These are phyloP conservation scores for Coprinopsis marcescibilis DNA, from an alignment of 768 basidiomycete genomes.

Conservation along the genomic window DNA sequence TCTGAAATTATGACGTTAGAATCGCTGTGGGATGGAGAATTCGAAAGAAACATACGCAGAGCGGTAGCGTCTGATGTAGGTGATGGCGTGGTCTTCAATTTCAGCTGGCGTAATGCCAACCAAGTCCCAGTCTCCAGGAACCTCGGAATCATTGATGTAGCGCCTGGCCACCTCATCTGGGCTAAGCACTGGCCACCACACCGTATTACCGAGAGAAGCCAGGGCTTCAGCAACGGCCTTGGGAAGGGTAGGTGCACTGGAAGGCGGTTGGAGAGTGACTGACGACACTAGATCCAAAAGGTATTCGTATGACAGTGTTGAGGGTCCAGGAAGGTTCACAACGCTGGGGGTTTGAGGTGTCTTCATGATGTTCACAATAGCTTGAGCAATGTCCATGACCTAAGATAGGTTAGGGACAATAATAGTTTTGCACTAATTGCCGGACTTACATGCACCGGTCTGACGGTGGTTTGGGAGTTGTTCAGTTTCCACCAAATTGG, in stretches of 20 bases:
- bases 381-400: slow-evolving; percentile 94
- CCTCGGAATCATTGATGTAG: slow-evolving; percentile 76
- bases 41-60: slow-evolving; percentile 59
- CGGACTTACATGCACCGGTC: slow-evolving; percentile 81
- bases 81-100: slow-evolving; percentile 83
- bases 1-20: slow-evolving; percentile 24
- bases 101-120: slow-evolving; percentile 77
- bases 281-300: slow-evolving; percentile 72
- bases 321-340: slow-evolving; percentile 84
- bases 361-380: slow-evolving; percentile 69
- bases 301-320: slow-evolving; percentile 77
- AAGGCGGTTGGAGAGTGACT: slow-evolving; percentile 72
- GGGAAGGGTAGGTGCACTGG: slow-evolving; percentile 70
- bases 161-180: slow-evolving; percentile 89
- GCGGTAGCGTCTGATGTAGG: slow-evolving; percentile 85
- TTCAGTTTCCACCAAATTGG: slow-evolving; percentile 95
- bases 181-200: slow-evolving; percentile 91
- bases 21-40: slow-evolving; percentile 3
- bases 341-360: slow-evolving; percentile 60
- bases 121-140: slow-evolving; percentile 75
- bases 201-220: slow-evolving; percentile 53
- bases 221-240: slow-evolving; percentile 61
- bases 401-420: slow-evolving; percentile 22
- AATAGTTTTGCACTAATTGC: slow-evolving; percentile 15
- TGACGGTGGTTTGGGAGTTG: slow-evolving; percentile 76